phyloP scores from a whole-genome alignment of 768 basidiomycete genomes.

The Leccinum longicurvipes region DNA sequence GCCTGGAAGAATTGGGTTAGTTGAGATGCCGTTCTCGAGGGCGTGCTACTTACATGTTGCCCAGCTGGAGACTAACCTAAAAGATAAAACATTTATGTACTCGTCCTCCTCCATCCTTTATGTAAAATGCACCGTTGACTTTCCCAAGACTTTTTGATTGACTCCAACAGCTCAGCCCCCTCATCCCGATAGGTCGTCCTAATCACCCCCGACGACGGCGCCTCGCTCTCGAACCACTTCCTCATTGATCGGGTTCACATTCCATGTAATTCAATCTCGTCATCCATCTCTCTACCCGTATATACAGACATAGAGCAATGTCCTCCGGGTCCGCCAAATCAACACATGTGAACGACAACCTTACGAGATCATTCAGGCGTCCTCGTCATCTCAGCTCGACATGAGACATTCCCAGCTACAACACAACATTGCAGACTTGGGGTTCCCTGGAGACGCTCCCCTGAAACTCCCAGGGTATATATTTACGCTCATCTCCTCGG shows the following conservation, averaged over 20 bases:
- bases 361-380: not conserved
- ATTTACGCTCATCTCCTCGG: slow-evolving; percentile 16
- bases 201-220: not conserved
- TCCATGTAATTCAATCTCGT: not conserved
- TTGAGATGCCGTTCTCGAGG: not conserved
- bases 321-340: not conserved
- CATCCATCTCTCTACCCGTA: not conserved
- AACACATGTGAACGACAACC: not conserved
- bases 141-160: slow-evolving; percentile 19
- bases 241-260: not conserved
- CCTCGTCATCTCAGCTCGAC: not conserved
- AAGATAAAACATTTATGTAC: slow-evolving; percentile 21
- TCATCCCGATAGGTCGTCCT: slow-evolving; percentile 2
- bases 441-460: not conserved
- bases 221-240: not conserved
- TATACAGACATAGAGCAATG: not conserved
- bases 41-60: slow-evolving; percentile 22
- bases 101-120: slow-evolving; percentile 15
- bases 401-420: not conserved
- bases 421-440: not conserved
- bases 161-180: slow-evolving; percentile 3
- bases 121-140: slow-evolving; percentile 21
- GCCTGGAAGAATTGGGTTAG: not conserved
- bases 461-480: slow-evolving; percentile 1
- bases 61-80: not conserved